phyloP scores from a whole-genome alignment of 1,284 basidiomycete genomes.

The Anthracocystis walkeri region DNA sequence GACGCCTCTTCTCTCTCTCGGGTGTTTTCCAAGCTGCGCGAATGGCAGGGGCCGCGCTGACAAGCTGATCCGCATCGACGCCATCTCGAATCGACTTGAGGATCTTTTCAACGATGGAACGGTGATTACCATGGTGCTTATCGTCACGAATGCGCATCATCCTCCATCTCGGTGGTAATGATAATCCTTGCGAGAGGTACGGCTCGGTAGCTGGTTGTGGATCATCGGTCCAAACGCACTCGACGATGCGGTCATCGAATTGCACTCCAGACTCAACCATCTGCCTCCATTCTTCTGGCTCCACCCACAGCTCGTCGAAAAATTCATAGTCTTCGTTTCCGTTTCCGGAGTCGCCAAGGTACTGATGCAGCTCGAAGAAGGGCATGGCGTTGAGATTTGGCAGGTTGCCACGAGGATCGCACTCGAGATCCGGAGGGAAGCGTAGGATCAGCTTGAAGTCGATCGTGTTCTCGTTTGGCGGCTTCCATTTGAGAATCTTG shows the following conservation, averaged over 20 bases:
- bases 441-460: slow-evolving; percentile 94
- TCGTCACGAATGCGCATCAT: slow-evolving; percentile 66
- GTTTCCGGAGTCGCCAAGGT: slow-evolving; percentile 68
- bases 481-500: slow-evolving; percentile 96
- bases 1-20: slow-evolving; percentile 41
- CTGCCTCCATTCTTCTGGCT: slow-evolving; percentile 92
- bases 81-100: slow-evolving; percentile 65
- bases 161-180: slow-evolving; percentile 61
- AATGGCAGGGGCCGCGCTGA: slow-evolving; percentile 53
- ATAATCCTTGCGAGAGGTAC: slow-evolving; percentile 24
- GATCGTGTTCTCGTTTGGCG: slow-evolving; percentile 95
- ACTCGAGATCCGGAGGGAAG: slow-evolving; percentile 78
- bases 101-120: slow-evolving; percentile 62
- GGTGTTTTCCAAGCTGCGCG: slow-evolving; percentile 61
- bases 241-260: slow-evolving; percentile 90
- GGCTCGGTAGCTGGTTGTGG: slow-evolving; percentile 56
- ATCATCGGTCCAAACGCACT: slow-evolving; percentile 85
- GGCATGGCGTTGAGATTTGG: slow-evolving; percentile 89
- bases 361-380: slow-evolving; percentile 83
- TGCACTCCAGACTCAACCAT: slow-evolving; percentile 88
- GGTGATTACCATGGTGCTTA: slow-evolving; percentile 66
- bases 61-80: slow-evolving; percentile 59
- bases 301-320: slow-evolving; percentile 87
- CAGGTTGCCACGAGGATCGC: slow-evolving; percentile 63
- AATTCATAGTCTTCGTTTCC: slow-evolving; percentile 76